Percentiles rank a stretch among this genome's conserved stretches.
These are phyloP conservation scores for Bacidia gigantensis DNA, from an alignment of 495 filamentous ascomycete species.

Conservation along the genomic window DNA sequence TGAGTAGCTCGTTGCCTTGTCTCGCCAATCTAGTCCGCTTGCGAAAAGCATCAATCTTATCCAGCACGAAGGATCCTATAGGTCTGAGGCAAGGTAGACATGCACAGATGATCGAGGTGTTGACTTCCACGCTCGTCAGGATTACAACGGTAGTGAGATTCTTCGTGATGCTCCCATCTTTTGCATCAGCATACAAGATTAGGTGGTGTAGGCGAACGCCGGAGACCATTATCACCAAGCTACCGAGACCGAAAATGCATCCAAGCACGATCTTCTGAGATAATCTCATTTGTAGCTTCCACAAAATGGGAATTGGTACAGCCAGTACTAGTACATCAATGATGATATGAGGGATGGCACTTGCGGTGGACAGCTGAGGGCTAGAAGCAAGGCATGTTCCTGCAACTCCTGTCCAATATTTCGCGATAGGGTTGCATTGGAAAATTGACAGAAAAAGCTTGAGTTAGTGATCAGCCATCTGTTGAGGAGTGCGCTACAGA, in stretches of 20 bases:
- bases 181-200: not conserved
- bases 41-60: not conserved
- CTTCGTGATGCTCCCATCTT: not conserved
- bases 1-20: not conserved
- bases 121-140: slow-evolving; percentile 3
- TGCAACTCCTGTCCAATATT: slow-evolving; percentile 16
- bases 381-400: slow-evolving; percentile 17
- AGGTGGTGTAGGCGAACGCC: slow-evolving; percentile 1
- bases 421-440: slow-evolving; percentile 21
- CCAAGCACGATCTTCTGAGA: slow-evolving; percentile 21
- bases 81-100: slow-evolving; percentile 7
- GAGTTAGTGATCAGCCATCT: not conserved
- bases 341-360: slow-evolving; percentile 19
- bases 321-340: slow-evolving; percentile 26
- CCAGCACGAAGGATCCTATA: not conserved
- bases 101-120: slow-evolving; percentile 8
- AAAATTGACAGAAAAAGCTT: slow-evolving; percentile 24
- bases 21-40: not conserved
- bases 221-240: slow-evolving; percentile 10
- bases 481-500: not conserved
- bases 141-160: not conserved
- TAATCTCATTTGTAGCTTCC: slow-evolving; percentile 24
- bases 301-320: slow-evolving; percentile 31
- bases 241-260: slow-evolving; percentile 8
- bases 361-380: slow-evolving; percentile 12